Conservation (phyloP, 257 asterid species). For the Eustoma russellianum region DNA sequence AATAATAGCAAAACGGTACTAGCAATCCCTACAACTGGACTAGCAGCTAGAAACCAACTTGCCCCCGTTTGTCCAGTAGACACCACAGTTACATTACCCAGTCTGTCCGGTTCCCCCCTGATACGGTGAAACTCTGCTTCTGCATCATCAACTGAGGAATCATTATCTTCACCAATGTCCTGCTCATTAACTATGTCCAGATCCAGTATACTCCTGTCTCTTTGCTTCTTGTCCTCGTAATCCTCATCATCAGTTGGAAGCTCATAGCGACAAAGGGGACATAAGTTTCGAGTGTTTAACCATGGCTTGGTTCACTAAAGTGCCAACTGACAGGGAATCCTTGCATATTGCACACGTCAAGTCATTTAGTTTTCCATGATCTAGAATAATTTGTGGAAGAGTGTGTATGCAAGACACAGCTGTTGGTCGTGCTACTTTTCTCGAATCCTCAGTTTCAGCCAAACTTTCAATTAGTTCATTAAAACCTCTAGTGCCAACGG, state of each 20-base stretch:
- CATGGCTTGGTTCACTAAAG: constrained; percentile 70
- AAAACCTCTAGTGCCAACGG: constrained; percentile 41
- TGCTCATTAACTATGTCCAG: constrained; percentile 19
- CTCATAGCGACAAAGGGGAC: constrained; percentile 92
- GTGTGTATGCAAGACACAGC: constrained; percentile 47
- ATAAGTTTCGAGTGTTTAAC: constrained; percentile 70
- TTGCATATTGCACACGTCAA: constrained; percentile 84
- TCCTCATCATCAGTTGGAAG: constrained; percentile 86
- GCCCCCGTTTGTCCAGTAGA: constrained; percentile 15
- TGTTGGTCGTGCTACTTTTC: constrained; percentile 79
- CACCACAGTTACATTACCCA: constrained; percentile 13
- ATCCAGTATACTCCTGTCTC: constrained; percentile 13
- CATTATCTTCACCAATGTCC: constrained; percentile 20
- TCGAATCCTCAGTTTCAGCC: constrained; percentile 43
- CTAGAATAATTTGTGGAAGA: constrained; percentile 42
- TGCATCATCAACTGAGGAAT: constrained; percentile 23
- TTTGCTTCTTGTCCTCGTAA: constrained; percentile 50
- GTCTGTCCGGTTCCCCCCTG: constrained; percentile 5
- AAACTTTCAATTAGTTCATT: constrained; percentile 54
- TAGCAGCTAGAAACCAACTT: constrained; percentile 51
- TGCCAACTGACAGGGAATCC: constrained; percentile 53
- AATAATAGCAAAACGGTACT: constrained; percentile 58
- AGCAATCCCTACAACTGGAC: constrained; percentile 56
- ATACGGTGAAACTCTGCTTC: constrained; percentile 21
- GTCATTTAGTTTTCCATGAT: constrained; percentile 29